Percentiles rank a stretch among this genome's conserved stretches.
Conservation (phyloP, 2,329 filamentous ascomycete genomes). For the Mycosphaerella sp. region DNA sequence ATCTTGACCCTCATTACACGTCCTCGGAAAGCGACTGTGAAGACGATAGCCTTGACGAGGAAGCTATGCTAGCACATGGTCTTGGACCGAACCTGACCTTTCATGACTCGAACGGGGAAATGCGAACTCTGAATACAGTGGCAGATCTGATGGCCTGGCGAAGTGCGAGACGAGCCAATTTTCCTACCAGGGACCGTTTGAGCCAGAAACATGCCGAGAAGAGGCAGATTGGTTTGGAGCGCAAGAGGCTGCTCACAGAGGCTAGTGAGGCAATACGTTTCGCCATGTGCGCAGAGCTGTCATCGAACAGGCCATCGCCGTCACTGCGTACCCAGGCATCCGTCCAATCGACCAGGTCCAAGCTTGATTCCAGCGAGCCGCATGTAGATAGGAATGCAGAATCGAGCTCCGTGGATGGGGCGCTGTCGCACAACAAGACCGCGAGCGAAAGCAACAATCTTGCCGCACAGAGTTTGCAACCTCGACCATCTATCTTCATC, state of each 20-base stretch:
- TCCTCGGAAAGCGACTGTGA: conserved; percentile 44
- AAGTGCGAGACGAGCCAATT: conserved; percentile 70
- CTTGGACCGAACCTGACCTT: conserved; percentile 37
- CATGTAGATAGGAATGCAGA: neutral
- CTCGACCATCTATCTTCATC: neutral
- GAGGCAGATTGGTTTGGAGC: conserved; percentile 27
- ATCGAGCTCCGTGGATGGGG: neutral
- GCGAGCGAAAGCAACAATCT: neutral
- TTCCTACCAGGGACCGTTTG: conserved; percentile 67
- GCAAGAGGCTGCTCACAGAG: conserved; percentile 31
- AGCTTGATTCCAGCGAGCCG: neutral
- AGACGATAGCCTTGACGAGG: conserved; percentile 65
- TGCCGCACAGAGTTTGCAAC: neutral
- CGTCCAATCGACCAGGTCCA: neutral
- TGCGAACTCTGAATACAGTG: conserved; percentile 47
- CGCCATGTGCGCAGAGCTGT: neutral
- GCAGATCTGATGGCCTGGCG: conserved; percentile 75
- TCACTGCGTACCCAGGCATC: neutral
- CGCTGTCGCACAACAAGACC: neutral
- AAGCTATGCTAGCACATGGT: conserved; percentile 41
- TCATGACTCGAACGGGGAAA: conserved; percentile 49
- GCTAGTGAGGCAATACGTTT: conserved; percentile 14
- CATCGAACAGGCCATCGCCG: neutral
- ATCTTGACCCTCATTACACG: conserved; percentile 15
- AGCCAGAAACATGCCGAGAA: conserved; percentile 45